Evolutionary conservation across 2,329 filamentous ascomycete species (phyloP), one percentile per base, ranked within the genome.

Genomic region (Paradendryphiella salina): DNA sequence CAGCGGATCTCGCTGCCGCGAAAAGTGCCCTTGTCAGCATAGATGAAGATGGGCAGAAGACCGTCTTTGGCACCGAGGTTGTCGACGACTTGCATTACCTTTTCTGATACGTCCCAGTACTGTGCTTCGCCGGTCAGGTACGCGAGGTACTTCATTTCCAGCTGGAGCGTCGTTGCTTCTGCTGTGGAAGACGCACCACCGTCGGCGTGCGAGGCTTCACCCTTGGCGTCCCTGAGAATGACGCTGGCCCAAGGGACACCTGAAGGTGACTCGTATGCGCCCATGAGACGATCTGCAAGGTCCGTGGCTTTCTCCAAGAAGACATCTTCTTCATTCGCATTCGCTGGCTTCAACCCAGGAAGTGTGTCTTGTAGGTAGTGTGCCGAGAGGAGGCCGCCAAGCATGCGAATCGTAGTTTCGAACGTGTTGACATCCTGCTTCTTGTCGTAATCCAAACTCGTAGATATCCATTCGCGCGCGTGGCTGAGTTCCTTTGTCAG

Each of bases 271-370:
- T 96, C 89, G 64, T 96, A 99, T 0, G 94, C 94, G 4, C 89
- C 84, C 50, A 96, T 76, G 29, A 99, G 77, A 20, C 93, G 85
- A 66, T 96, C 91, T 0, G 91, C 94, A 18, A 99, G 80, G 66
- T 97, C 94, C 55, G 89, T 89, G 0, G 94, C 94, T 76, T 96
- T 99, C 70, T 99, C 94, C 18, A 99, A 82, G 70, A 96, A 99
- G 23, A 99, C 76, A 65, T 97, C 93, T 72, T 96, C 91, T 5
- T 90, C 90, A 0, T 86, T 79, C 2, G 82, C 80, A 18, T 89
- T 89, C 15, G 82, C 79, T 0, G 90, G 85, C 10, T 91, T 91
- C 60, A 96, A 79, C n/a, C 87, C 75, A 0, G 91, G 90, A 61
- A 87, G 93, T 46, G 84, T 82, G 18, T 84, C 94, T 17, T 91